Base-by-base conservation (phyloP, 495 filamentous ascomycete species). In the Geopyxis carbonaria region DNA sequence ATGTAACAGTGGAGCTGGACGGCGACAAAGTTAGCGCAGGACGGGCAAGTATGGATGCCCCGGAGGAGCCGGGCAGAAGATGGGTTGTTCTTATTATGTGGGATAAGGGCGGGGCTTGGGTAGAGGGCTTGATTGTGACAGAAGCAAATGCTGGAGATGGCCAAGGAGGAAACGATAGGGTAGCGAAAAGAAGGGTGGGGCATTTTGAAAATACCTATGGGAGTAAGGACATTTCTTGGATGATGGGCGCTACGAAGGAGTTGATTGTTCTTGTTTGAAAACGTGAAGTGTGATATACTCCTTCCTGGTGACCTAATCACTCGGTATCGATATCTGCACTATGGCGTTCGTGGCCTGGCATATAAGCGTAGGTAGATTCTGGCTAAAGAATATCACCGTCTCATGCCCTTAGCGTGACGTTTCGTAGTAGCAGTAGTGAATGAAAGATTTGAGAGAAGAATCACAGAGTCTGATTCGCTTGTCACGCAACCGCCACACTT, bases 81-180 rank as follows among this genome's bases (percentile, higher is more conserved):
- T 34, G 31, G 31, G 10, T 34, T n/a, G 16, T 34, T 19, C 31
- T 18, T 10, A 34, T 34, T 11, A 10, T 34, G 11, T 34, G 31
- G 31, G 31, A 34, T 6, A 34, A 19, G 16, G 16, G 16, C 10
- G 16, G 16, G 3, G 31, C 3, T 10, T 34, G 10, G 13, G 20
- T 34, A 18, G 16, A 34, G 20, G 31, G 31, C 11, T 34, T 34
- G 31, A 19, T 34, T 34, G 11, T 34, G 11, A 6, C 31, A n/a
- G 16, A n/a, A 3, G 16, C 31, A n/a, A 18, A 18, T 34, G 16
- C 14, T 15, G 31, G 31, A n/a, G 14, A 19, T 18, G 14, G 14
- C 6, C 11, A n/a, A n/a, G n/a, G n/a, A n/a, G n/a, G n/a, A n/a
- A n/a, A n/a, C n/a, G n/a, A n/a, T n/a, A n/a, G n/a, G n/a, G n/a